phyloP scores from a whole-genome alignment of 2,329 filamentous ascomycete species.

The Trichoderma sp. region DNA sequence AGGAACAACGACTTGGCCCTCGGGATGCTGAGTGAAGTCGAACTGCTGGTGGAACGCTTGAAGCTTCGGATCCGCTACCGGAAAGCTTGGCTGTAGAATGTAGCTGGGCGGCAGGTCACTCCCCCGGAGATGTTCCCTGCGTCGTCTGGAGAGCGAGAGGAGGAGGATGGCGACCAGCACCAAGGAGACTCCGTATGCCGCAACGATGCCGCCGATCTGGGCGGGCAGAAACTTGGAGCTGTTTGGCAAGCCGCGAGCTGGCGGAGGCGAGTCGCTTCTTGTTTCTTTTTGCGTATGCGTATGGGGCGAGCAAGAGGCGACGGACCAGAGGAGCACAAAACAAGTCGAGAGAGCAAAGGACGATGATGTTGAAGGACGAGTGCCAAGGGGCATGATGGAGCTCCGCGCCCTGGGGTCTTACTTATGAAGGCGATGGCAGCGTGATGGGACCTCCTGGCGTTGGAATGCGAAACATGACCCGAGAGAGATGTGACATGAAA shows the following conservation, averaged over 20 bases:
- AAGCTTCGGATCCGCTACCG: slow-evolving; percentile 13
- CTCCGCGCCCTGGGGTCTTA: slow-evolving; percentile 35
- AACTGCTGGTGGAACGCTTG: slow-evolving; percentile 19
- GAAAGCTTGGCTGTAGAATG: slow-evolving; percentile 31
- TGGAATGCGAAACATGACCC: slow-evolving; percentile 54
- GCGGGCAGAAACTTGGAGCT: slow-evolving; percentile 65
- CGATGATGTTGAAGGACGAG: slow-evolving; percentile 37
- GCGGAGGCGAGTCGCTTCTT: slow-evolving; percentile 9
- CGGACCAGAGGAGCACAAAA: slow-evolving; percentile 35
- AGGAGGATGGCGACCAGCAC: slow-evolving; percentile 70
- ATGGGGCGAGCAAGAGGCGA: slow-evolving; percentile 37
- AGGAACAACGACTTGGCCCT: slow-evolving; percentile 51
- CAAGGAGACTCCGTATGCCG: slow-evolving; percentile 77
- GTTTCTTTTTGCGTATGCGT: neutral
- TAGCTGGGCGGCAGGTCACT: slow-evolving; percentile 54
- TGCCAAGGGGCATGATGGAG: slow-evolving; percentile 47
- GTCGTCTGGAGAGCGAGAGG: slow-evolving; percentile 60
- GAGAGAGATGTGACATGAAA: slow-evolving; percentile 51
- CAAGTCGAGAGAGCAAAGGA: slow-evolving; percentile 35
- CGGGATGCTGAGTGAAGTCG: slow-evolving; percentile 29
- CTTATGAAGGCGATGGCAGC: slow-evolving; percentile 40
- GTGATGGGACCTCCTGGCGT: slow-evolving; percentile 49
- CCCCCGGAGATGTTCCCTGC: slow-evolving; percentile 54
- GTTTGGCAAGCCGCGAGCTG: slow-evolving; percentile 39
- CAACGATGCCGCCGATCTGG: slow-evolving; percentile 81